Evolutionary conservation across 2,329 filamentous ascomycete species (phyloP).

Genomic region (Ceratocystis variospora): DNA sequence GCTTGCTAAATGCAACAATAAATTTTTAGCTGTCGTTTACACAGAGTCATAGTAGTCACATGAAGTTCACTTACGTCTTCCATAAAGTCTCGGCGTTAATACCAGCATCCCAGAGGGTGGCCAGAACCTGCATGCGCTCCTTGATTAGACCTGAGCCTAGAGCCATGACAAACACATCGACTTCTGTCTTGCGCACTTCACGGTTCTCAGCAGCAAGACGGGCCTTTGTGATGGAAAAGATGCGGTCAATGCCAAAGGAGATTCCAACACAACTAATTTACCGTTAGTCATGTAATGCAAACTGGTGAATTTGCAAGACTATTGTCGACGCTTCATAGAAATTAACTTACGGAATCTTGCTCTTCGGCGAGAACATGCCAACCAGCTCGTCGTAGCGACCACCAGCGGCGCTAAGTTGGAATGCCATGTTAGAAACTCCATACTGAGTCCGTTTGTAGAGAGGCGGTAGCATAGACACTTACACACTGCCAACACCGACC

Average conservation of each 20-base stretch:
- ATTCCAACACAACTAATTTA: slow-evolving; percentile 36
- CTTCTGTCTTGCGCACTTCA: slow-evolving; percentile 51
- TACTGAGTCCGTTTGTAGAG: background rate
- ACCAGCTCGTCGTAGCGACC: slow-evolving; percentile 88
- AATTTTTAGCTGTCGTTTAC: background rate
- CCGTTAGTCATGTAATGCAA: background rate
- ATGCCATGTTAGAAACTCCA: background rate
- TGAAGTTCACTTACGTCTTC: slow-evolving; percentile 39
- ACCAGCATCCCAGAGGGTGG: slow-evolving; percentile 68
- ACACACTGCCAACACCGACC: slow-evolving; percentile 68
- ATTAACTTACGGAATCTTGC: slow-evolving; percentile 49
- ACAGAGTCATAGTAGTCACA: background rate
- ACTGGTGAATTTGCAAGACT: background rate
- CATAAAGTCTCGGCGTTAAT: slow-evolving; percentile 85
- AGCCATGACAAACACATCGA: slow-evolving; percentile 90
- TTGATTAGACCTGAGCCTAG: slow-evolving; percentile 69
- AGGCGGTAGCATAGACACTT: background rate
- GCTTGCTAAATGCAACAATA: slow-evolving; percentile 41
- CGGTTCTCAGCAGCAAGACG: slow-evolving; percentile 50
- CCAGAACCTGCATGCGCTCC: slow-evolving; percentile 70
- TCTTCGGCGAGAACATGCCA: slow-evolving; percentile 80
- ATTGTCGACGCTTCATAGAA: background rate
- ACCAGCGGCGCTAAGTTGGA: slow-evolving; percentile 49
- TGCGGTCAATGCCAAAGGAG: slow-evolving; percentile 89
- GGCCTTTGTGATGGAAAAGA: slow-evolving; percentile 82